Conservation (phyloP, 768 basidiomycete genomes). For the Clavulina sp. region DNA sequence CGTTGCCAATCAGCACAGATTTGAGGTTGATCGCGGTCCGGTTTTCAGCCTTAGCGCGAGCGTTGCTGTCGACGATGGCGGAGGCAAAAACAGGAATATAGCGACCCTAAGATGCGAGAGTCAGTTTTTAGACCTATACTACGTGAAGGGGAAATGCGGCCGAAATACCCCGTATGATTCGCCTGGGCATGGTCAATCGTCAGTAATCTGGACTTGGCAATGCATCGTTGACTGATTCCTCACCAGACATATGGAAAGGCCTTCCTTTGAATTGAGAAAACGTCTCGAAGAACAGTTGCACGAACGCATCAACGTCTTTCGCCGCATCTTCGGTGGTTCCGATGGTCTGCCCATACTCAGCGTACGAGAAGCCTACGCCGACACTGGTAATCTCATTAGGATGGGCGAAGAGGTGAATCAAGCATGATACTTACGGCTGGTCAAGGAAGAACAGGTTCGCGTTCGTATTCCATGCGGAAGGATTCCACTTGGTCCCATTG, state of each 20-base stretch:
- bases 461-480: constrained; percentile 22
- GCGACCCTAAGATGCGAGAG: constrained; percentile 37
- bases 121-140: background rate
- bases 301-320: constrained; percentile 54
- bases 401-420: constrained; percentile 25
- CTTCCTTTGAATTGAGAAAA: constrained; percentile 56
- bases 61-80: constrained; percentile 59
- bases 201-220: too few relatives aligned
- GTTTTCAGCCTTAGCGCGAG: constrained; percentile 29
- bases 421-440: constrained; percentile 40
- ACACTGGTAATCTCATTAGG: constrained; percentile 53
- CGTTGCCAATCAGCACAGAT: constrained; percentile 56
- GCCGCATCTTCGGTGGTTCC: constrained; percentile 70
- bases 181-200: too few relatives aligned
- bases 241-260: constrained; percentile 55
- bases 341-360: constrained; percentile 50
- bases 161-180: constrained; percentile 47
- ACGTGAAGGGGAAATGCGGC: background rate
- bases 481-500: constrained; percentile 21
- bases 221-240: too few relatives aligned
- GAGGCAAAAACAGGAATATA: constrained; percentile 36
- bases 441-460: constrained; percentile 32
- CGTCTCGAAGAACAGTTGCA: constrained; percentile 63
- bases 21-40: constrained; percentile 42
- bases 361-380: constrained; percentile 56